Percentiles rank a stretch among this genome's conserved stretches.
phyloP scores from a whole-genome alignment of 2,329 filamentous ascomycete genomes.

The Stagonosporopsis cucurbitacearum region DNA sequence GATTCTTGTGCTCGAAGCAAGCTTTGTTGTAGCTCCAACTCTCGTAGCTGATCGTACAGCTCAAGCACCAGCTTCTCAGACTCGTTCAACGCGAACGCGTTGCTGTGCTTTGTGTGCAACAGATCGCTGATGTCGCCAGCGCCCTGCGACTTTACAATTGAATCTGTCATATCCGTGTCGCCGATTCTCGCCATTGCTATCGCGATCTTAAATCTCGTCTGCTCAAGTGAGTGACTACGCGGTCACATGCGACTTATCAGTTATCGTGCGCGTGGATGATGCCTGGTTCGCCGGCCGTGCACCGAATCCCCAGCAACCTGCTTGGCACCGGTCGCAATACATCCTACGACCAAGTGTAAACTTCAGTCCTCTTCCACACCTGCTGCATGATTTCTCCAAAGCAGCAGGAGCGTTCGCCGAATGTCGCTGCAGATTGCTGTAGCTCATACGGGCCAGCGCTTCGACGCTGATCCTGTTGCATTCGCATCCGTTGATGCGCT shows the following conservation, averaged over 20 bases:
- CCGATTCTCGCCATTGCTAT: slow-evolving; percentile 31
- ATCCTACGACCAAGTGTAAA: slow-evolving; percentile 16
- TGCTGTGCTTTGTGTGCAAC: slow-evolving; percentile 52
- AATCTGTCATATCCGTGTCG: slow-evolving; percentile 34
- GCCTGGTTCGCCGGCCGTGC: slow-evolving; percentile 33
- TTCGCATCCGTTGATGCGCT: slow-evolving; percentile 84
- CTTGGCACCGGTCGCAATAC: slow-evolving; percentile 36
- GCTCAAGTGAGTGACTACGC: slow-evolving; percentile 1
- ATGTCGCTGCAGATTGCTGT: slow-evolving; percentile 93
- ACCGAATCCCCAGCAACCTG: slow-evolving; percentile 31
- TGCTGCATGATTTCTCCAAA: slow-evolving; percentile 26
- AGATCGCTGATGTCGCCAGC: slow-evolving; percentile 43
- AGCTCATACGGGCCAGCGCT: slow-evolving; percentile 88
- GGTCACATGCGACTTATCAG: slow-evolving; percentile 15
- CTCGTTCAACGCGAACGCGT: slow-evolving; percentile 66
- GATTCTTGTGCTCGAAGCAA: slow-evolving; percentile 60
- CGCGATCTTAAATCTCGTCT: not conserved
- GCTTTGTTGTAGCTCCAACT: slow-evolving; percentile 74
- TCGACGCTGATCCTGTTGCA: slow-evolving; percentile 77
- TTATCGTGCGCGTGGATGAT: slow-evolving; percentile 27
- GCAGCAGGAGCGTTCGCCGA: slow-evolving; percentile 49
- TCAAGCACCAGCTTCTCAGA: slow-evolving; percentile 71
- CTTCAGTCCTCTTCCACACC: slow-evolving; percentile 22
- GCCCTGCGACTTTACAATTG: slow-evolving; percentile 15
- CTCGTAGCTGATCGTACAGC: slow-evolving; percentile 74